phyloP scores from a whole-genome alignment of 331 rosid species.

The Malus hybrid region DNA sequence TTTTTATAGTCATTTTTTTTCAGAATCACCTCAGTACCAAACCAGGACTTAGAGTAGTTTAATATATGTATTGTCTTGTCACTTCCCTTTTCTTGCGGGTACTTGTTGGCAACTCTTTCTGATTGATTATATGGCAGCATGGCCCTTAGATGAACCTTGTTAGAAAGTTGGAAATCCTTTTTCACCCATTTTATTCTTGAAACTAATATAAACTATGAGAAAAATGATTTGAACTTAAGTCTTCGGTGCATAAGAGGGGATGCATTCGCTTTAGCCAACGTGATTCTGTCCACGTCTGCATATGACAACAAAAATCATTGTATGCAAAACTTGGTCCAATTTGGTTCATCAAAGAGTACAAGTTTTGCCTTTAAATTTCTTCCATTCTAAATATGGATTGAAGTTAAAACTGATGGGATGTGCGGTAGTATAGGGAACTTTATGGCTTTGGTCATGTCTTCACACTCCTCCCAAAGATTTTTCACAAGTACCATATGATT shows the following conservation, averaged over 20 bases:
- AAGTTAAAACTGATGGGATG: not conserved
- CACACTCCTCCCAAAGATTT: slow-evolving; percentile 4
- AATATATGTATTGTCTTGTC: too few species aligned
- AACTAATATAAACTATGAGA: too few species aligned
- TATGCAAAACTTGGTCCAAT: not conserved
- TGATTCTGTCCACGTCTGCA: too few species aligned
- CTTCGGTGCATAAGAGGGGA: too few species aligned
- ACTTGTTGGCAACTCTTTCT: not conserved
- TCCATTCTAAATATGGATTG: not conserved
- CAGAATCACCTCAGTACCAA: too few species aligned
- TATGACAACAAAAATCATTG: not conserved
- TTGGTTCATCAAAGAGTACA: not conserved
- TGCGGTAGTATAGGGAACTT: not conserved
- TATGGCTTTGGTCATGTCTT: slow-evolving; percentile 1
- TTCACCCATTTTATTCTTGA: not conserved
- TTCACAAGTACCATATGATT: not conserved
- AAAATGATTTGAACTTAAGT: too few species aligned
- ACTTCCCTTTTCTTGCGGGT: not conserved
- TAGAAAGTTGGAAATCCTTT: not conserved
- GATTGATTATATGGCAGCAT: not conserved
- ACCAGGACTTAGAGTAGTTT: too few species aligned
- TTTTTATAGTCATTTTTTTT: too few species aligned
- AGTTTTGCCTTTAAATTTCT: not conserved
- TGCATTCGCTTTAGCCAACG: too few species aligned
- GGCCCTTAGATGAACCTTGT: not conserved